Conservation (phyloP, 208 protist genomes). For the Vickermania ingenoplastis region DNA sequence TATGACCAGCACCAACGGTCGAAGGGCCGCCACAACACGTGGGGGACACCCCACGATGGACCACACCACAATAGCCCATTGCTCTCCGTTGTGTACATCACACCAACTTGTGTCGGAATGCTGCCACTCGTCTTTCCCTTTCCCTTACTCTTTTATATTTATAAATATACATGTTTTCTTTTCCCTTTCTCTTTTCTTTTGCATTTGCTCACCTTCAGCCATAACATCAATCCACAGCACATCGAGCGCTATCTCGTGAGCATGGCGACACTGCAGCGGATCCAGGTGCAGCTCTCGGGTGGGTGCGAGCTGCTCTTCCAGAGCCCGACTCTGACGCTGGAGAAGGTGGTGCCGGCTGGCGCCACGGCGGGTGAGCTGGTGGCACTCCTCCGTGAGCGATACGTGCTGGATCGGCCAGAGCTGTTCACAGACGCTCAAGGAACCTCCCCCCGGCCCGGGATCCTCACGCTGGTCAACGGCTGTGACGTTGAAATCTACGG, state of each 20-base stretch:
- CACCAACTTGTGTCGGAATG: too few species aligned
- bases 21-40: too few species aligned
- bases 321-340: constrained; percentile 31
- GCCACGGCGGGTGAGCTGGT: constrained; percentile 44
- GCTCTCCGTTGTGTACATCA: too few species aligned
- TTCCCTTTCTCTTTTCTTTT: background rate
- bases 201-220: background rate
- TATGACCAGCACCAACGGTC: too few species aligned
- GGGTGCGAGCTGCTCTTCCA: constrained; percentile 80
- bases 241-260: too few species aligned
- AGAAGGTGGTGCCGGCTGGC: constrained; percentile 23
- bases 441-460: constrained; percentile 74
- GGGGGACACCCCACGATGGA: too few species aligned
- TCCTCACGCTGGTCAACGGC: constrained; percentile 90
- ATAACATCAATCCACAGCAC: background rate
- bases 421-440: constrained; percentile 65
- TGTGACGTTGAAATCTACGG: constrained; percentile 89
- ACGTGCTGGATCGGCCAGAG: constrained; percentile 62
- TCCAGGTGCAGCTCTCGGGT: constrained; percentile 47
- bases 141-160: too few species aligned
- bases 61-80: too few species aligned
- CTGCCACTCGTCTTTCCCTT: too few species aligned
- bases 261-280: constrained; percentile 20
- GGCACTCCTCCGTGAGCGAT: constrained; percentile 29
- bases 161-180: too few species aligned